Conservation (phyloP, 768 basidiomycete genomes). For the Mycena chlorophos region DNA sequence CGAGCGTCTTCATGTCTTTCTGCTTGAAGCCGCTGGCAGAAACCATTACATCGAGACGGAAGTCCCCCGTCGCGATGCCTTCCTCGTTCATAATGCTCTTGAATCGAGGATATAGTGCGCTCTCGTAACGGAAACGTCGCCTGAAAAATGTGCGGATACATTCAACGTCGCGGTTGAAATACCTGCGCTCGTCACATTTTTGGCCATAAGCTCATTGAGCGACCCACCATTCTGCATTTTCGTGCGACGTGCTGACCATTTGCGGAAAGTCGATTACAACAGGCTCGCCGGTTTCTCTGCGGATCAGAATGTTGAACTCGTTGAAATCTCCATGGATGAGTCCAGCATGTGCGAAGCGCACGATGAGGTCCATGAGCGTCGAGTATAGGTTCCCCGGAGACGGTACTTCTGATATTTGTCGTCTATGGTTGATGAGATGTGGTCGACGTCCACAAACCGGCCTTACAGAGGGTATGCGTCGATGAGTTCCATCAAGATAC, state of each 20-base stretch:
- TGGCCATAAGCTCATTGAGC: slow-evolving; percentile 11
- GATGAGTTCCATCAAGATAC: slow-evolving; percentile 93
- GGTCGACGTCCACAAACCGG: slow-evolving; percentile 5
- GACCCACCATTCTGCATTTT: slow-evolving; percentile 91
- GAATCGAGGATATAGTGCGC: slow-evolving; percentile 84
- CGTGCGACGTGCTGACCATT: slow-evolving; percentile 97
- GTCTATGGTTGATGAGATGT: slow-evolving; percentile 45
- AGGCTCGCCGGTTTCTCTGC: slow-evolving; percentile 69
- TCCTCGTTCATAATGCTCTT: slow-evolving; percentile 55
- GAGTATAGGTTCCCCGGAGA: slow-evolving; percentile 92
- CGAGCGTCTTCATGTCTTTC: slow-evolving; percentile 77
- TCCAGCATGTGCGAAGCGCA: slow-evolving; percentile 88
- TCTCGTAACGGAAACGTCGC: slow-evolving; percentile 91
- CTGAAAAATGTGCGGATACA: slow-evolving; percentile 94
- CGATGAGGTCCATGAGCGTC: slow-evolving; percentile 90
- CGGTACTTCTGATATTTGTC: slow-evolving; percentile 80
- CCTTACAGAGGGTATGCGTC: slow-evolving; percentile 92
- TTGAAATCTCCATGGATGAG: slow-evolving; percentile 99
- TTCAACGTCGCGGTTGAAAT: slow-evolving; percentile 98
- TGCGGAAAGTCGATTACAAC: slow-evolving; percentile 98
- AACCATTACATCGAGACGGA: slow-evolving; percentile 86
- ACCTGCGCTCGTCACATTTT: slow-evolving; percentile 55
- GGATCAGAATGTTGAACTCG: slow-evolving; percentile 97
- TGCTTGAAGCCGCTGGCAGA: slow-evolving; percentile 92
- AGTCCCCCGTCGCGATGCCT: slow-evolving; percentile 48